Conservation (phyloP, 164 flowering plant species). For the Stephania cephalantha region DNA sequence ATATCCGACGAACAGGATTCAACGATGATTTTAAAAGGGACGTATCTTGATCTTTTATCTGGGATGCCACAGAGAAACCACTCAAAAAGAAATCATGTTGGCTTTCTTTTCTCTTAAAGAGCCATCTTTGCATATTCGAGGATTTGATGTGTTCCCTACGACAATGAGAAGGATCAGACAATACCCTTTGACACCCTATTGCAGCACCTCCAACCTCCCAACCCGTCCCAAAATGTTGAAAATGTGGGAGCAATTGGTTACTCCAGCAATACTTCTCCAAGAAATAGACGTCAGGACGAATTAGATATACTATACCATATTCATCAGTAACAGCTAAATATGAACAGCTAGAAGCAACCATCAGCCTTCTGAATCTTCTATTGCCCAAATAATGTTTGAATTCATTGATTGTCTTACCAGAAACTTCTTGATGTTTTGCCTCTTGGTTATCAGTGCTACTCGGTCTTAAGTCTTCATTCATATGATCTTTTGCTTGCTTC, state of each 20-base stretch:
- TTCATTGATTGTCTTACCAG: slow-evolving; percentile 9
- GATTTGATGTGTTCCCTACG: not conserved
- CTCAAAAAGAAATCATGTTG: slow-evolving; percentile 20
- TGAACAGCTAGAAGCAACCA: slow-evolving; percentile 57
- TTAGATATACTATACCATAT: slow-evolving; percentile 57
- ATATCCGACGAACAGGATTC: slow-evolving; percentile 38
- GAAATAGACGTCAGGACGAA: slow-evolving; percentile 36
- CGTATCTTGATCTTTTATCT: slow-evolving; percentile 15
- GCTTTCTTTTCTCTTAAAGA: slow-evolving; percentile 16
- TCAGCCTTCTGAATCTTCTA: slow-evolving; percentile 53
- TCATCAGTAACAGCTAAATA: slow-evolving; percentile 70
- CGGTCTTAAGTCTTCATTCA: slow-evolving; percentile 10
- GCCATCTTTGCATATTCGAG: slow-evolving; percentile 9
- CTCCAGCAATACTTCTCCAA: slow-evolving; percentile 22
- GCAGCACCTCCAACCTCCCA: slow-evolving; percentile 79
- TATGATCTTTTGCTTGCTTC: slow-evolving; percentile 16
- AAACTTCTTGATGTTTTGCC: slow-evolving; percentile 14
- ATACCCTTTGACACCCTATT: slow-evolving; percentile 45
- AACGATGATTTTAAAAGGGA: slow-evolving; percentile 17
- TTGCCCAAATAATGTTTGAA: slow-evolving; percentile 5
- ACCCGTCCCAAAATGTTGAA: slow-evolving; percentile 38
- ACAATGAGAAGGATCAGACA: slow-evolving; percentile 20
- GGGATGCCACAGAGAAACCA: slow-evolving; percentile 36
- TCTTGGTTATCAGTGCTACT: slow-evolving; percentile 13
- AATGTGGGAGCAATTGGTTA: slow-evolving; percentile 35